Evolutionary conservation across 805 yeast genomes (phyloP).

Genomic region (Candida xiaguanensis): DNA sequence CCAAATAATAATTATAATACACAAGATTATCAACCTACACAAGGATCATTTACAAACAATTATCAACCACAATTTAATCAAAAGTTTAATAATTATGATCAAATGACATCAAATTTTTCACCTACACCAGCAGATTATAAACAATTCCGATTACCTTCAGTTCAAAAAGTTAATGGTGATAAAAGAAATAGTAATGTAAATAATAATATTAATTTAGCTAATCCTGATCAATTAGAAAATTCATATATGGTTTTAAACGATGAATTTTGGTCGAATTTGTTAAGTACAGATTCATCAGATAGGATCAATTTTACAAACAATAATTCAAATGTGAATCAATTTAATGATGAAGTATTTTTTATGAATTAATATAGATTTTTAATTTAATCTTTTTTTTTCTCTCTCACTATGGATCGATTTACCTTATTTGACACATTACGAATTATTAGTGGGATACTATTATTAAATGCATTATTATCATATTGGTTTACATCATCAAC

Average conservation of each 20-base stretch:
- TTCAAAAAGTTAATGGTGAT: neutral
- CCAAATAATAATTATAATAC: neutral
- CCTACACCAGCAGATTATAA: conserved; percentile 1
- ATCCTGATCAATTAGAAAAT: conserved; percentile 33
- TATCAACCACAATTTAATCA: neutral
- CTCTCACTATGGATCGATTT: conserved; percentile 13
- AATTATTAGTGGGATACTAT: conserved; percentile 42
- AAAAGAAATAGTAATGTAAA: neutral
- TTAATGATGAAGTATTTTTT: conserved; percentile 25
- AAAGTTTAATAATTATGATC: neutral
- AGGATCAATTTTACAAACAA: conserved; percentile 30
- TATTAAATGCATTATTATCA: conserved; percentile 47
- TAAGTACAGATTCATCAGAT: conserved; percentile 30
- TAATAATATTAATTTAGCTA: conserved; percentile 6
- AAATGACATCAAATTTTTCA: neutral
- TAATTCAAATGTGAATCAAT: conserved; percentile 10
- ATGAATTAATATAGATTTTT: conserved; percentile 12
- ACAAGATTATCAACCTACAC: neutral
- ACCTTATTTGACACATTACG: conserved; percentile 40
- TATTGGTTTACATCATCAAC: conserved; percentile 55
- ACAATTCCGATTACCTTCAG: conserved; percentile 9
- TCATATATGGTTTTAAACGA: conserved; percentile 58
- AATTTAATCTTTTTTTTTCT: neutral
- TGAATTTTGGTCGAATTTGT: conserved; percentile 67
- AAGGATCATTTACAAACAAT: neutral